Evolutionary conservation across 2,329 filamentous ascomycete genomes (phyloP).

Genomic region (Elsinoe arachidis): DNA sequence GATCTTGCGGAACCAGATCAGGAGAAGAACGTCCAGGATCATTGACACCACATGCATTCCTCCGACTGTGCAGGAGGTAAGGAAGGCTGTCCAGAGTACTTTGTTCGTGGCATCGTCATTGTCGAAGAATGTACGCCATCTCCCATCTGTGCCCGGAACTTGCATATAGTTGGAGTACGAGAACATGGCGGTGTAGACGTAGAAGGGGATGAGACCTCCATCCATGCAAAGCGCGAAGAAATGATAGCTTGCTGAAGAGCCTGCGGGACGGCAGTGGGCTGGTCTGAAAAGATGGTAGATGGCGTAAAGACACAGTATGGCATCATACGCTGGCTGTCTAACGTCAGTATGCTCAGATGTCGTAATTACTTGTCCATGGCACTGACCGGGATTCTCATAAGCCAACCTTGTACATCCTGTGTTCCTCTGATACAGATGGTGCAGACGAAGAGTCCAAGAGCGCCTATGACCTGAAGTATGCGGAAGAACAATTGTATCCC

Average conservation of each 20-base stretch:
- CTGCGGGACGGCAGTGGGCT: constrained; percentile 62
- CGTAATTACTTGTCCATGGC: no score
- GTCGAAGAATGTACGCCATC: constrained; percentile 63
- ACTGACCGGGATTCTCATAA: constrained; percentile 67
- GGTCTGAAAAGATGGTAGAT: constrained; percentile 71
- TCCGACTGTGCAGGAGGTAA: constrained; percentile 54
- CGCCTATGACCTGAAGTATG: constrained; percentile 57
- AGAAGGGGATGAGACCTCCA: constrained; percentile 54
- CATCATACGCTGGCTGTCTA: constrained; percentile 62
- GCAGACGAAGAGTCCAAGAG: constrained; percentile 62
- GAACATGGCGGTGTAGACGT: constrained; percentile 50
- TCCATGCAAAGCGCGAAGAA: constrained; percentile 72
- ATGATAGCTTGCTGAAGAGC: constrained; percentile 80
- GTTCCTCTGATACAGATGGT: constrained; percentile 68
- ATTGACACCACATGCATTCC: constrained; percentile 64
- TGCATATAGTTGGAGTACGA: constrained; percentile 43
- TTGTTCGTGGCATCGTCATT: constrained; percentile 50
- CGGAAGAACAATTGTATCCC: constrained; percentile 61
- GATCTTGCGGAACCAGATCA: constrained; percentile 73
- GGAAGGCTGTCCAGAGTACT: constrained; percentile 55
- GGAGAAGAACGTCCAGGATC: constrained; percentile 63
- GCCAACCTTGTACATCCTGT: constrained; percentile 58
- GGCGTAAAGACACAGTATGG: constrained; percentile 64
- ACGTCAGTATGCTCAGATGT: background rate
- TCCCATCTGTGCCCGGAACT: constrained; percentile 35